These are phyloP conservation scores for Nemania bipapillata DNA, from an alignment of 2,329 filamentous ascomycete species.

Conservation along the genomic window DNA sequence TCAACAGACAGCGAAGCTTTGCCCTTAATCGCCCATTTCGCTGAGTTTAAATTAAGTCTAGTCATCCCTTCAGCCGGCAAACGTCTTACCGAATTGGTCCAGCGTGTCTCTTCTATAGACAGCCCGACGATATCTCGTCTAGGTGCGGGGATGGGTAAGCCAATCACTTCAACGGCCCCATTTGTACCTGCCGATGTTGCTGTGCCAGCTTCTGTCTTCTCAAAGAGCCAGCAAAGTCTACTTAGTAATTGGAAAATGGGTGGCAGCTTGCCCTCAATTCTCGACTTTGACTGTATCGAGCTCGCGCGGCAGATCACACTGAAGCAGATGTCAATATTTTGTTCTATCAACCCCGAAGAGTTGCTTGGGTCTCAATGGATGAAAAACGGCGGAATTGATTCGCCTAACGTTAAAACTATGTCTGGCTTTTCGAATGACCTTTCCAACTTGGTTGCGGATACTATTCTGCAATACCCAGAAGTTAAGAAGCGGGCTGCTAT, in stretches of 20 bases:
- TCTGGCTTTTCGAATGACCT: conserved; percentile 90
- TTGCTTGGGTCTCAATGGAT: conserved; percentile 93
- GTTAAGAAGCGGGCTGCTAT: conserved; percentile 88
- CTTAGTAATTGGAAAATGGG: conserved; percentile 80
- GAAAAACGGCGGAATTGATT: conserved; percentile 81
- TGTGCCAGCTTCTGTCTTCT: conserved; percentile 74
- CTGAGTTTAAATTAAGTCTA: conserved; percentile 73
- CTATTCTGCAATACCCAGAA: conserved; percentile 87
- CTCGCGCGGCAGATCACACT: conserved; percentile 91
- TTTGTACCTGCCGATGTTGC: conserved; percentile 77
- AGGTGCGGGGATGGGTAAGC: conserved; percentile 88
- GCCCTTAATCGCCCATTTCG: conserved; percentile 80
- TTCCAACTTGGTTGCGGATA: conserved; percentile 91
- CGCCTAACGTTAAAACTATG: conserved; percentile 93
- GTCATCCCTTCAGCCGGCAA: conserved; percentile 80
- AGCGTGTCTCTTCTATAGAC: conserved; percentile 79
- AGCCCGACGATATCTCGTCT: conserved; percentile 82
- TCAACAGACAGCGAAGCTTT: conserved; percentile 82
- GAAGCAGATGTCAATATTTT: conserved; percentile 91
- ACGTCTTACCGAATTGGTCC: conserved; percentile 80
- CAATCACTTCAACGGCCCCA: conserved; percentile 77
- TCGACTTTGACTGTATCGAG: conserved; percentile 92
- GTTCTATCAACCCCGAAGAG: conserved; percentile 90
- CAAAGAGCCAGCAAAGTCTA: conserved; percentile 78
- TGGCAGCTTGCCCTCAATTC: conserved; percentile 74